Percentiles rank a stretch among this genome's conserved stretches.
These are phyloP conservation scores for Pythium angustatum DNA, from an alignment of 352 stramenopile genomes.

Conservation along the genomic window DNA sequence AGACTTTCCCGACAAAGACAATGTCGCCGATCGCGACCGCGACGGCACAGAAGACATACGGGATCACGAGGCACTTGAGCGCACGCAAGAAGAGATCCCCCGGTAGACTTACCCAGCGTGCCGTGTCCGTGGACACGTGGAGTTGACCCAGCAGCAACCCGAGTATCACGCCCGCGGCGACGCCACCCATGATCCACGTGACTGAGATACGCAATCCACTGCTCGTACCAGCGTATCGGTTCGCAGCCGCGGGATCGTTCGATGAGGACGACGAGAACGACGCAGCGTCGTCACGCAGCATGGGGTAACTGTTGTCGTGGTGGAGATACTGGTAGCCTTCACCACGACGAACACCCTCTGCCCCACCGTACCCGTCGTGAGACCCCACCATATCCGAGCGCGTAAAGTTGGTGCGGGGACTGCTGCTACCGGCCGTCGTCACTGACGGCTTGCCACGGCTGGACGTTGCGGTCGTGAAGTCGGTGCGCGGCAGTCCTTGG, in stretches of 20 bases:
- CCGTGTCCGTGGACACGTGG: conserved; percentile 42
- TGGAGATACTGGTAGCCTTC: background rate
- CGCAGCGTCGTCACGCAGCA: conserved; percentile 19
- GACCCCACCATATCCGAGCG: conserved; percentile 16
- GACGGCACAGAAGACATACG: conserved; percentile 82
- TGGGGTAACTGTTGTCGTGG: conserved; percentile 19
- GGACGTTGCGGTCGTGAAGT: conserved; percentile 16
- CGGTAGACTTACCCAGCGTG: conserved; percentile 65
- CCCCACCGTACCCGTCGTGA: too few species aligned
- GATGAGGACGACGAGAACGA: conserved; percentile 13
- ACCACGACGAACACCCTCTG: background rate
- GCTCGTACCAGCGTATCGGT: conserved; percentile 49
- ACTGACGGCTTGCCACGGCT: background rate
- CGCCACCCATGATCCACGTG: conserved; percentile 51
- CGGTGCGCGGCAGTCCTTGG: conserved; percentile 17
- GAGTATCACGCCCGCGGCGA: conserved; percentile 47
- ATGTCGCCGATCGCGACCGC: conserved; percentile 76
- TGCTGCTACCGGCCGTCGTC: conserved; percentile 25
- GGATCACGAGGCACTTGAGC: conserved; percentile 75
- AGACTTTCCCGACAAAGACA: conserved; percentile 74
- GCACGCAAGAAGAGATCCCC: conserved; percentile 77
- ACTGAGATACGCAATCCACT: conserved; percentile 55
- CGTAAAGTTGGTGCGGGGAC: conserved; percentile 52
- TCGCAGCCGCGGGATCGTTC: conserved; percentile 26
- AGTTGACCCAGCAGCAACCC: conserved; percentile 50